These are phyloP conservation scores for Passiflora organensis DNA, from an alignment of 345 rosid species.

Conservation along the genomic window DNA sequence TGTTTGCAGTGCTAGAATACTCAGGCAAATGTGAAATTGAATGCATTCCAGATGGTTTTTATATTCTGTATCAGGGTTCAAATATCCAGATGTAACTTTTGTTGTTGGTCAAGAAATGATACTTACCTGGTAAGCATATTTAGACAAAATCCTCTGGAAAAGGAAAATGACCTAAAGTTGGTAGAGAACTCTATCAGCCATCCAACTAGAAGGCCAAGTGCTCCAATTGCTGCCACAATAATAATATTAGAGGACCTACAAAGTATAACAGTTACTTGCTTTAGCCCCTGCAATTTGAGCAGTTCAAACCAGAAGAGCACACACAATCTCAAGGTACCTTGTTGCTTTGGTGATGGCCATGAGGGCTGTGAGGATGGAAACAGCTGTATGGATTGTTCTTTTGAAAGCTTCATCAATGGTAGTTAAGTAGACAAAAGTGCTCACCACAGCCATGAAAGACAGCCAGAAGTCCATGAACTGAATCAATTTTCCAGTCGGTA, in stretches of 20 bases:
- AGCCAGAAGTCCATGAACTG: constrained; percentile 99
- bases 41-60: not conserved
- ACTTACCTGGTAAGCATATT: constrained; percentile 50
- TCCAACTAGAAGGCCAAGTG: constrained; percentile 67
- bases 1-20: not conserved
- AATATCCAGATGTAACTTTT: not conserved
- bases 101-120: not conserved
- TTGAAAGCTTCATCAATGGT: constrained; percentile 65
- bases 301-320: too few species aligned
- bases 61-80: too few species aligned
- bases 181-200: constrained; percentile 66
- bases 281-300: not conserved
- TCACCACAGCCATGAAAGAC: constrained; percentile 94
- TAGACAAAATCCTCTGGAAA: constrained; percentile 37
- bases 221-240: constrained; percentile 81
- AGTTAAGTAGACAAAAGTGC: constrained; percentile 77
- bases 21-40: not conserved
- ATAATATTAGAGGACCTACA: constrained; percentile 76
- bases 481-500: constrained; percentile 22
- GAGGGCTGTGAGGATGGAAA: constrained; percentile 83
- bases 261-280: constrained; percentile 7
- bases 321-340: constrained; percentile 52
- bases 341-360: constrained; percentile 93
- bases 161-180: constrained; percentile 51
- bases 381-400: constrained; percentile 74